Conservation (phyloP, 441 rosid genomes). For the Sinapis alba region DNA sequence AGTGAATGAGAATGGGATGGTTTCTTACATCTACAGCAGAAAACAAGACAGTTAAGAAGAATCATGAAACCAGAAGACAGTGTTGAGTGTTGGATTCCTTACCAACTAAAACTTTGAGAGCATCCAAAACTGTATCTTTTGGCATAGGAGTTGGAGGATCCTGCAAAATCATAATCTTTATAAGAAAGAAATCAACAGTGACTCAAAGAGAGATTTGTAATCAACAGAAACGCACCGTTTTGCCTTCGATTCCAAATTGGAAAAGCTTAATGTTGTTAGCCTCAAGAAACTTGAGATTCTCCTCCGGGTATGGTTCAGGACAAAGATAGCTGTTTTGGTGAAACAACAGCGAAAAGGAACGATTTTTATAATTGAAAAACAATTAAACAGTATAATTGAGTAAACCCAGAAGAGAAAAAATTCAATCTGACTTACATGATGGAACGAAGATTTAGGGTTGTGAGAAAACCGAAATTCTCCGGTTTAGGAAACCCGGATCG, state of each 20-base stretch:
- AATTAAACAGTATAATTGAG: neutral
- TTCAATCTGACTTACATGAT: constrained; percentile 57
- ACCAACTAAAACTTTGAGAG: constrained; percentile 69
- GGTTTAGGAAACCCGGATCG: constrained; percentile 74
- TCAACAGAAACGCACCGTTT: constrained; percentile 49
- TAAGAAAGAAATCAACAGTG: neutral
- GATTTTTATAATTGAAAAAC: neutral
- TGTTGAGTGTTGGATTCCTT: neutral
- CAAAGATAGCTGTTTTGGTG: constrained; percentile 68
- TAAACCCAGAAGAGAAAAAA: neutral
- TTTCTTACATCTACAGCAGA: constrained; percentile 74
- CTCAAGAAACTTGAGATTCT: constrained; percentile 63
- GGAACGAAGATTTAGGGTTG: constrained; percentile 75
- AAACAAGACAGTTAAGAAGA: neutral
- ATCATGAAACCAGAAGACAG: neutral
- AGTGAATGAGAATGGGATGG: constrained; percentile 90
- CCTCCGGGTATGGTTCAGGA: constrained; percentile 84
- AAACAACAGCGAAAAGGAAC: neutral
- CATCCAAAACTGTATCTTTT: constrained; percentile 58
- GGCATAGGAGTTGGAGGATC: constrained; percentile 58
- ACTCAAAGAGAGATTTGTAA: neutral
- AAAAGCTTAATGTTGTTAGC: constrained; percentile 64
- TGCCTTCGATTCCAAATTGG: constrained; percentile 88
- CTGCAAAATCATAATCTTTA: constrained; percentile 5
- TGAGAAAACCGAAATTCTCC: constrained; percentile 62